These are phyloP conservation scores for Aspergillus coremiiformis DNA, from an alignment of 495 filamentous ascomycete species.

Conservation along the genomic window DNA sequence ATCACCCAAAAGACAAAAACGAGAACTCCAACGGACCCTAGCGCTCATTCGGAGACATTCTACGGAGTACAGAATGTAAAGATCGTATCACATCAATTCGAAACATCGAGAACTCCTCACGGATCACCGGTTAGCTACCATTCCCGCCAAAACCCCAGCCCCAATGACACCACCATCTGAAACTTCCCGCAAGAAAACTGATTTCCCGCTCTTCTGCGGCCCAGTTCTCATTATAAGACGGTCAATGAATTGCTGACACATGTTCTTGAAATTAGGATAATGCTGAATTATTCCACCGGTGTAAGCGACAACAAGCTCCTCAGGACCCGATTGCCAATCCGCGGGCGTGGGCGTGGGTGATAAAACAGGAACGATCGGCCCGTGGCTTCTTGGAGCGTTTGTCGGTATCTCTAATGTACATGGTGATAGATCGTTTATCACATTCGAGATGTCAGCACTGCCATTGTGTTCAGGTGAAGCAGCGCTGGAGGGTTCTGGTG, in stretches of 20 bases:
- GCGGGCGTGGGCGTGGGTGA: slow-evolving; percentile 27
- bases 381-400: slow-evolving; percentile 17
- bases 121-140: slow-evolving; percentile 30
- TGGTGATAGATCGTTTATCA: slow-evolving; percentile 4
- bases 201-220: slow-evolving; percentile 45
- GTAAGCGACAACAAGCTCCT: slow-evolving; percentile 68
- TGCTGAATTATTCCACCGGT: slow-evolving; percentile 73
- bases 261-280: slow-evolving; percentile 64
- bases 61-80: not conserved
- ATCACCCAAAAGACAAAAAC: not conserved
- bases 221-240: slow-evolving; percentile 53
- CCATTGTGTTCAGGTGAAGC: slow-evolving; percentile 27
- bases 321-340: slow-evolving; percentile 42
- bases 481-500: slow-evolving; percentile 23
- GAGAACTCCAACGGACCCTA: slow-evolving; percentile 1
- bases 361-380: slow-evolving; percentile 41
- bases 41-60: not conserved
- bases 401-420: not conserved
- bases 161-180: slow-evolving; percentile 72
- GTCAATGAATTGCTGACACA: slow-evolving; percentile 62
- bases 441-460: slow-evolving; percentile 7
- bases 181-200: slow-evolving; percentile 59
- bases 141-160: slow-evolving; percentile 67
- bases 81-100: slow-evolving; percentile 6
- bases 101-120: not conserved